phyloP scores from a whole-genome alignment of 179 eudicot species.

The Spergularia azorica region DNA sequence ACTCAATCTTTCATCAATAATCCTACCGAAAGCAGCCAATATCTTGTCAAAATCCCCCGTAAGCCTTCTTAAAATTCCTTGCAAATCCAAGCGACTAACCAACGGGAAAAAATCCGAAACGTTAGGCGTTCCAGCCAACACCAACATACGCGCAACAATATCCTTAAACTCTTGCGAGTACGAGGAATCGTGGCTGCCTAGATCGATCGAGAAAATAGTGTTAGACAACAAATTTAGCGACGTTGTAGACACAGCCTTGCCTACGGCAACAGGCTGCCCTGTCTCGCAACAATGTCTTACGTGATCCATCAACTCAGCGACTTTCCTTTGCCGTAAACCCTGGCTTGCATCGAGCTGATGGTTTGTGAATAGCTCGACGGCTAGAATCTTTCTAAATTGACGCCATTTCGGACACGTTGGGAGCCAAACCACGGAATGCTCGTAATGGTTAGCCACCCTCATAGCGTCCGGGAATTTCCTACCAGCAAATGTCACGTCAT shows the following conservation, averaged over 20 bases:
- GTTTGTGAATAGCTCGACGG: slow-evolving; percentile 5
- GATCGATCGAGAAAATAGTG: slow-evolving; percentile 26
- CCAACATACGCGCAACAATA: slow-evolving; percentile 2
- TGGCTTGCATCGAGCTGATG: slow-evolving; percentile 14
- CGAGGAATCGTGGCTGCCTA: slow-evolving; percentile 15
- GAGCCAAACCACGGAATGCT: slow-evolving; percentile 22
- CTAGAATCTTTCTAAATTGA: slow-evolving; percentile 12
- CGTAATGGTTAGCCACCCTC: background rate
- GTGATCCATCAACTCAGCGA: slow-evolving; percentile 17
- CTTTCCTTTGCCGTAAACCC: slow-evolving; percentile 6
- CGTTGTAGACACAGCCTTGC: slow-evolving; percentile 26
- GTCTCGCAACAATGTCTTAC: slow-evolving; percentile 12
- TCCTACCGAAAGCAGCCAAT: slow-evolving; percentile 10
- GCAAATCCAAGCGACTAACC: slow-evolving; percentile 25
- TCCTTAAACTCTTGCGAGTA: slow-evolving; percentile 15
- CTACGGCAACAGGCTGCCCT: slow-evolving; percentile 10
- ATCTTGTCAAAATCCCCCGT: background rate
- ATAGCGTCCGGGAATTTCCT: background rate
- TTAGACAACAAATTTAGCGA: slow-evolving; percentile 25
- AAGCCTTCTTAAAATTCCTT: slow-evolving; percentile 20
- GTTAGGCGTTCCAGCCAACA: slow-evolving; percentile 22
- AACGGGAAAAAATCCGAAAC: slow-evolving; percentile 31
- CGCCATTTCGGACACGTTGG: slow-evolving; percentile 26
- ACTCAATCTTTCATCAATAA: slow-evolving; percentile 23
- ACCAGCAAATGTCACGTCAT: slow-evolving; percentile 19